Percentiles rank a stretch among this genome's conserved stretches.
Conservation (phyloP, 2,329 filamentous ascomycete species). For the Trichoderma sp. region DNA sequence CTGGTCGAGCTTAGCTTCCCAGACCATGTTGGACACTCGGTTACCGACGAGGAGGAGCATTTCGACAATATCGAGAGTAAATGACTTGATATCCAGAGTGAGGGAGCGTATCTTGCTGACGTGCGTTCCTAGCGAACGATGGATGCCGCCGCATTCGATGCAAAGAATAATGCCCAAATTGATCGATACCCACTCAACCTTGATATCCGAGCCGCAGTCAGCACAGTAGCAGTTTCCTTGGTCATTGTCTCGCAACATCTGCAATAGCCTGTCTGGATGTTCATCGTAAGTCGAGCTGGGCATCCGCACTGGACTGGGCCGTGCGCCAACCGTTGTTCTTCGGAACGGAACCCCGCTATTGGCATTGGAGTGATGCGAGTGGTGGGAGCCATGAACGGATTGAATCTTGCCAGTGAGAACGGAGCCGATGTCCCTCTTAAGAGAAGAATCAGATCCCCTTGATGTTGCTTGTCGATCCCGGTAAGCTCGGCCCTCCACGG, state of each 20-base stretch:
- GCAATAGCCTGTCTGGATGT: conserved; percentile 80
- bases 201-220: conserved; percentile 86
- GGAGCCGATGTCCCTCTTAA: conserved; percentile 85
- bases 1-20: conserved; percentile 83
- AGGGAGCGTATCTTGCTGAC: conserved; percentile 97
- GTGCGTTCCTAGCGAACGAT: conserved; percentile 92
- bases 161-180: conserved; percentile 95
- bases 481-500: conserved; percentile 77
- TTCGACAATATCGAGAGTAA: conserved; percentile 96
- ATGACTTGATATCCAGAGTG: conserved; percentile 92
- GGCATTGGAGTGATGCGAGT: conserved; percentile 48
- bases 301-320: conserved; percentile 70
- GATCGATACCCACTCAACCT: conserved; percentile 99
- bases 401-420: conserved; percentile 91
- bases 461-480: conserved; percentile 52
- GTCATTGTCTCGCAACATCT: conserved; percentile 84
- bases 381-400: conserved; percentile 60
- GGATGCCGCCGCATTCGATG: conserved; percentile 97
- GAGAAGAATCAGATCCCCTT: conserved; percentile 52
- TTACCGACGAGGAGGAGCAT: conserved; percentile 90
- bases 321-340: conserved; percentile 87
- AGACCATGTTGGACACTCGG: conserved; percentile 92
- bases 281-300: conserved; percentile 76
- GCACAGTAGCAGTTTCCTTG: conserved; percentile 93
- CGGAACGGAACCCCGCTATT: conserved; percentile 66